Base-by-base conservation (phyloP, 2,329 filamentous ascomycete genomes). In the Ramichloridium luteum region DNA sequence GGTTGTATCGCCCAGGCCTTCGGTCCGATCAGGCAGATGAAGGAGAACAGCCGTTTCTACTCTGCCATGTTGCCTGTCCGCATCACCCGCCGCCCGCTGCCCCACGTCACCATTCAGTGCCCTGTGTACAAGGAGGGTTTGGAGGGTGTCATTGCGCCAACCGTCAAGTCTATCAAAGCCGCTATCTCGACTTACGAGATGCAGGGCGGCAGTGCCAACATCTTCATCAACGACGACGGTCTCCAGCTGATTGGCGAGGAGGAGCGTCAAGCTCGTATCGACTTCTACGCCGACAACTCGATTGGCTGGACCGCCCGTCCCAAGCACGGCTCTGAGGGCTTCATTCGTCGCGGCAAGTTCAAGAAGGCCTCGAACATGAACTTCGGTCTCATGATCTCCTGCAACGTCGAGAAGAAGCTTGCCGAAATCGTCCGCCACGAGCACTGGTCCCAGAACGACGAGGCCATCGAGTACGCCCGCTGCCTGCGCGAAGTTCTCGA, bases 111-210 rank as follows among this genome's bases (percentile, higher is more conserved):
- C 3, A 80, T 92, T 25, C 83, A 93, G 51, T 86, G 81, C 54
- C 83, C 83, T 4, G 80, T 92, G 0, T 92, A 90, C 62, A 90
- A 88, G 55, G 83, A 92, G 54, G 81, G 82, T 42, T 66, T 92
- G 3, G 61, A 61, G 20, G 72, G 65, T 39, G 83, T 92, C 55
- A 85, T 86, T 47, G 70, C 67, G 13, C 81, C 81, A 5, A 88
- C 81, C 0, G 72, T 86, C 47, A 74, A 74, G 48, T 85, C 80
- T 2, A 69, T 86, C 57, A 84, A 84, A 59, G 70, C 77, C 46
- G 78, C 78, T 40, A 82, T 83, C 50, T 78, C 75, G 17, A 81
- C 76, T 0, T 84, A 83, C 48, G 79, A 83, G 51, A 64, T 81
- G 12, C 78, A 83, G 49, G 79, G 79, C 40, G 79, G 79, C n/a